Evolutionary conservation across 352 stramenopile genomes (phyloP).

Genomic region (Phytopythium aichiense): DNA sequence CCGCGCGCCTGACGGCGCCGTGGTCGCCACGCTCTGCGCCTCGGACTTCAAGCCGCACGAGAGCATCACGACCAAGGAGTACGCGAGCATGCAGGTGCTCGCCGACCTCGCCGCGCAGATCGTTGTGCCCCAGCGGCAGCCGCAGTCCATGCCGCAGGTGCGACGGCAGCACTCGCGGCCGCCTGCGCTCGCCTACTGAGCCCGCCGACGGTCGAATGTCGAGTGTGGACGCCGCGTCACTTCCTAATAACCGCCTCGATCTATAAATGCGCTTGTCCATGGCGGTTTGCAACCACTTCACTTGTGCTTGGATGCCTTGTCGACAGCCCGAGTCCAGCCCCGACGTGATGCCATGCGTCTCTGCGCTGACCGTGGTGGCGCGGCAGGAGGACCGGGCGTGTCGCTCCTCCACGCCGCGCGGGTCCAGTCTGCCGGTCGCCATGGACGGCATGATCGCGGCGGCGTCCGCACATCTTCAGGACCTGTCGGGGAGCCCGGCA

Average conservation of each 20-base stretch:
- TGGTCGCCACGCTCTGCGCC: slow-evolving; percentile 48
- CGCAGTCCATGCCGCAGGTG: slow-evolving; percentile 2
- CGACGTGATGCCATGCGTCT: background rate
- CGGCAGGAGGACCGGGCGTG: background rate
- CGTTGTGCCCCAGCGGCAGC: slow-evolving; percentile 16
- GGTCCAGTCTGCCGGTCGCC: background rate
- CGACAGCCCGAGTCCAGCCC: background rate
- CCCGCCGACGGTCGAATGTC: background rate
- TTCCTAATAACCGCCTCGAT: background rate
- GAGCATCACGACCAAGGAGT: slow-evolving; percentile 58
- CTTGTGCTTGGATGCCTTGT: background rate
- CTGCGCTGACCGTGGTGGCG: background rate
- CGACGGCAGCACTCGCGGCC: slow-evolving; percentile 4
- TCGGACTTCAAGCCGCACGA: slow-evolving; percentile 38
- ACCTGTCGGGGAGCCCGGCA: background rate
- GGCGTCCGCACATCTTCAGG: background rate
- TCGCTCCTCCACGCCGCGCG: background rate
- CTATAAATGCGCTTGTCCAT: background rate
- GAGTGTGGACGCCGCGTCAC: background rate
- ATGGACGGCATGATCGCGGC: slow-evolving; percentile 9
- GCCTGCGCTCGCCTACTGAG: slow-evolving; percentile 3
- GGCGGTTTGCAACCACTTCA: background rate
- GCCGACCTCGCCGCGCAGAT: slow-evolving; percentile 42
- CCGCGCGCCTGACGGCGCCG: slow-evolving; percentile 33
- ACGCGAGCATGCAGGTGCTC: slow-evolving; percentile 62